These are phyloP conservation scores for Kodamaea sp. DNA, from an alignment of 1,139 yeast species.

Conservation along the genomic window DNA sequence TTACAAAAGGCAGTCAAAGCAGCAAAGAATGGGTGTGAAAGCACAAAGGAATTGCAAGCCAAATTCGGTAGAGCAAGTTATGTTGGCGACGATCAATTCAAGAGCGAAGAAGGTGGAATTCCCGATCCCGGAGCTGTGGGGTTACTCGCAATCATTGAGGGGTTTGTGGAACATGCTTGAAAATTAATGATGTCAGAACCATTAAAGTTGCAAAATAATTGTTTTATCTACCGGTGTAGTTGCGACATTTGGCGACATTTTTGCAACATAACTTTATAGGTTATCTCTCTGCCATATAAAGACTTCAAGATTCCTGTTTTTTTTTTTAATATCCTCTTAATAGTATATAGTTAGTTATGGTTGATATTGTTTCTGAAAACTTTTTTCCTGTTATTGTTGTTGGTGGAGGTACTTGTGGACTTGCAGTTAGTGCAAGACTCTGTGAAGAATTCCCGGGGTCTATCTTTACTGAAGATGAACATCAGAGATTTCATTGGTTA, in stretches of 20 bases:
- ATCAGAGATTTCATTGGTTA: conserved; percentile 41
- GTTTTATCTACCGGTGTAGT: conserved; percentile 2
- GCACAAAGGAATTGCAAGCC: conserved; percentile 71
- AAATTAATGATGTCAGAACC: conserved; percentile 3
- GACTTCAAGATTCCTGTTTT: not conserved
- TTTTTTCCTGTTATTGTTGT: conserved; percentile 32
- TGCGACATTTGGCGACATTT: conserved; percentile 7
- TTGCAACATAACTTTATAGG: not conserved
- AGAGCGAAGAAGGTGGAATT: conserved; percentile 50
- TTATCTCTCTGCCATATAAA: conserved; percentile 2
- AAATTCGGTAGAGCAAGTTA: conserved; percentile 93
- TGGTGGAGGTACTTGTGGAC: conserved; percentile 43
- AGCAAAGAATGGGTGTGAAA: conserved; percentile 72
- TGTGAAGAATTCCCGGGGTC: conserved; percentile 40
- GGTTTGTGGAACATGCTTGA: conserved; percentile 26
- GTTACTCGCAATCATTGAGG: conserved; percentile 62
- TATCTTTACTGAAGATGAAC: conserved; percentile 40
- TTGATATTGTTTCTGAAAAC: conserved; percentile 17
- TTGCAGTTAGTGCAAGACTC: conserved; percentile 33
- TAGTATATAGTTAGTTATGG: not conserved
- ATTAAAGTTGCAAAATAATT: conserved; percentile 7
- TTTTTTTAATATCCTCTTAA: not conserved
- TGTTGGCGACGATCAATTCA: conserved; percentile 60
- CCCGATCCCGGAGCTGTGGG: conserved; percentile 97
- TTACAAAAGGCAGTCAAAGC: conserved; percentile 59